A percentile compares a stretch with the other conserved stretches of the same genome.
Evolutionary conservation across 2,329 filamentous ascomycete species (phyloP).

Genomic region (Fusarium torulosum): DNA sequence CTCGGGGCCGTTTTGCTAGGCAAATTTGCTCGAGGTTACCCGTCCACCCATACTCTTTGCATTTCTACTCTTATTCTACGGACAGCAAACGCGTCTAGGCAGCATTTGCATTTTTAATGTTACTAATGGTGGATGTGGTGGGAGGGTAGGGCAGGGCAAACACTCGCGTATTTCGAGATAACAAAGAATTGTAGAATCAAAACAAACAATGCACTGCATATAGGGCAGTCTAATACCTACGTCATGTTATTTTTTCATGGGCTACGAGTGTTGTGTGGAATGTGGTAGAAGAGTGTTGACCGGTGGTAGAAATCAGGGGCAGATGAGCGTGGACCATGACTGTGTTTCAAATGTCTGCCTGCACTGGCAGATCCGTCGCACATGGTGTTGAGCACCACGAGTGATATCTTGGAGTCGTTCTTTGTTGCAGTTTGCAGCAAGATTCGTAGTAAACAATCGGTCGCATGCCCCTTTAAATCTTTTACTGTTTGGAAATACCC

Average conservation of each 20-base stretch:
- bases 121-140: background rate
- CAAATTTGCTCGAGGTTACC: background rate
- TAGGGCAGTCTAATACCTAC: background rate
- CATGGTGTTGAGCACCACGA: background rate
- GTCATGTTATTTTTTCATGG: background rate
- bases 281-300: conserved; percentile 15
- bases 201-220: fast-evolving
- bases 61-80: fast-evolving
- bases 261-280: background rate
- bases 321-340: no score
- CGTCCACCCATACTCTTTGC: background rate
- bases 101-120: background rate
- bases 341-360: background rate
- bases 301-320: background rate
- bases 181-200: fast-evolving
- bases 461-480: background rate
- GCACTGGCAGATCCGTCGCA: background rate
- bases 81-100: background rate
- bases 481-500: background rate
- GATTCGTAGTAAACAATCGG: background rate
- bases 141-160: conserved; percentile 9
- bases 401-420: background rate
- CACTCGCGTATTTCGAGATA: conserved; percentile 1
- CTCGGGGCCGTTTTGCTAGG: background rate
- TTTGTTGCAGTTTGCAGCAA: background rate